phyloP scores from a whole-genome alignment of 306 rosid species.

The Rubus idaeus region DNA sequence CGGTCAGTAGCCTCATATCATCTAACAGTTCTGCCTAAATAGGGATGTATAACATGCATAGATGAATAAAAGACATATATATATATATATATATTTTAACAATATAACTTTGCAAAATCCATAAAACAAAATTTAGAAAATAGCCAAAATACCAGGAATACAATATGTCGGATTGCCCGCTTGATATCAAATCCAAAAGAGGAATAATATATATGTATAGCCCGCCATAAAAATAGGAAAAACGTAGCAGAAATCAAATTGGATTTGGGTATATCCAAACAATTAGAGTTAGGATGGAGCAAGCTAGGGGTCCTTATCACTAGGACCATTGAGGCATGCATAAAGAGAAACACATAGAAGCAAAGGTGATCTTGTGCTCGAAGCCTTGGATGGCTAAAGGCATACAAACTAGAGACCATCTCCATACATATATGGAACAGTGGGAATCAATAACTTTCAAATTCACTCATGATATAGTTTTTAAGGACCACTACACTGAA shows the following conservation, averaged over 20 bases:
- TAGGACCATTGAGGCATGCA: constrained; percentile 32
- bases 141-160: not conserved
- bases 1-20: too few species aligned
- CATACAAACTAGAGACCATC: constrained; percentile 15
- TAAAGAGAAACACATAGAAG: constrained; percentile 48
- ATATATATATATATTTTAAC: not conserved
- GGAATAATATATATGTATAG: not conserved
- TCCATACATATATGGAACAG: not conserved
- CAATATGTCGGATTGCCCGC: not conserved
- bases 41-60: too few species aligned
- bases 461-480: too few species aligned
- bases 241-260: not conserved
- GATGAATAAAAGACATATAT: too few species aligned
- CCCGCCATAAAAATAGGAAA: not conserved
- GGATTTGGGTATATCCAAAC: not conserved
- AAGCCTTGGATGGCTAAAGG: constrained; percentile 42
- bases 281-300: not conserved
- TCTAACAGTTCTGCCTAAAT: too few species aligned
- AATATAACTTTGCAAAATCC: not conserved
- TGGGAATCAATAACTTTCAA: not conserved
- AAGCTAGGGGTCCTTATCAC: constrained; percentile 18
- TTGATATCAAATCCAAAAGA: not conserved
- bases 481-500: too few species aligned
- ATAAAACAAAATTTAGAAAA: not conserved
- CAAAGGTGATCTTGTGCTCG: constrained; percentile 18